Base-by-base conservation (phyloP, 352 stramenopile species). In the Detonula confervacea region DNA sequence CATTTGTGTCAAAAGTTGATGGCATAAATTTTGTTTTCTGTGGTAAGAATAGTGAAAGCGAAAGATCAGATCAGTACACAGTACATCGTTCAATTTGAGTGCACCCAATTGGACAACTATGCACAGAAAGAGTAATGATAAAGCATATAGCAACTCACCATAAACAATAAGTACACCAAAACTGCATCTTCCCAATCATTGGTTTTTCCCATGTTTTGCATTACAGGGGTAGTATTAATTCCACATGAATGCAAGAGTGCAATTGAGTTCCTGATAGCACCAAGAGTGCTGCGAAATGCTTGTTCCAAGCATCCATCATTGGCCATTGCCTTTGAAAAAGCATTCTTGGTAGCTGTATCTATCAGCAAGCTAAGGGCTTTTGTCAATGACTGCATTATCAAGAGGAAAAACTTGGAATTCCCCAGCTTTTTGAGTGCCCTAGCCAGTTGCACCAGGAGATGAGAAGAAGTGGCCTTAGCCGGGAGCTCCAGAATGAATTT, bases 311-410 rank as follows among this genome's bases (percentile, higher is more conserved):
- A 57, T 44, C 55, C 55, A 3, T 57, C 65, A n/a, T 59, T 52
- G 33, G n/a, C 59, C 35, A 73, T 33, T 35, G 52, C 39, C 27
- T 65, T 65, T 22, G 16, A 24, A 71, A 73, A 51, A 24, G 49
- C 37, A 14, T 72, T 65, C 24, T 29, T 25, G 56, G 20, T 35
- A 39, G 29, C 24, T 22, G 54, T 66, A 46, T 78, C 16, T 61
- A 66, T 37, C 46, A 78, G 55, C 16, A 71, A 24, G 7, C 24
- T 27, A 5, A 83, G 52, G 14, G 47, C 60, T 56, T 54, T 71
- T 30, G 47, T 78, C 9, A 83, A 62, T 25, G 69, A 77, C 54
- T 65, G 42, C n/a, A 83, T 55, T 35, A 60, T n/a, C 70, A 70
- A 55, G 11, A 51, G 42, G 44, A 67, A 42, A 39, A 77, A 73